These are phyloP conservation scores for Pleurotus cornucopiae DNA, from an alignment of 768 basidiomycete species.

Conservation along the genomic window DNA sequence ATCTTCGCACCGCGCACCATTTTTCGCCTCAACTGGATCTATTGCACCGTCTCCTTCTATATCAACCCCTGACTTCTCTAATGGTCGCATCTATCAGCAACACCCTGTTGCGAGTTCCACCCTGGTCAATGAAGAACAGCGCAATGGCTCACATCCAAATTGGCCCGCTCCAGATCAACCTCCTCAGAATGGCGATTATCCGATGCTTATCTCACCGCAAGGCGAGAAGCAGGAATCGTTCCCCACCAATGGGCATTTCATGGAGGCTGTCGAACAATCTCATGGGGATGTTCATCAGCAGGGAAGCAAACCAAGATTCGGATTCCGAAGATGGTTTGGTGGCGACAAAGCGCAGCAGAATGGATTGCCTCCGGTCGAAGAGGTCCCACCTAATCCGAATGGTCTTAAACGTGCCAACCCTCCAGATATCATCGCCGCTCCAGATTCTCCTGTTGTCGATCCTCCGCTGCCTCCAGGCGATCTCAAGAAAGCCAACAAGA, in stretches of 20 bases:
- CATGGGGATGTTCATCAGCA: conserved; percentile 29
- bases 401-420: conserved; percentile 75
- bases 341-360: conserved; percentile 65
- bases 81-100: conserved; percentile 29
- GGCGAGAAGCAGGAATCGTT: conserved; percentile 34
- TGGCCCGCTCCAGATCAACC: conserved; percentile 20
- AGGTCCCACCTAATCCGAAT: conserved; percentile 53
- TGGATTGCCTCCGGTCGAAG: conserved; percentile 67
- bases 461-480: conserved; percentile 41
- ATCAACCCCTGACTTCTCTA: conserved; percentile 16
- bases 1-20: conserved; percentile 50
- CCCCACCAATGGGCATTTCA: conserved; percentile 46
- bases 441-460: conserved; percentile 47
- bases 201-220: conserved; percentile 60
- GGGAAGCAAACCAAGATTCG: conserved; percentile 56
- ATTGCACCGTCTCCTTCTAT: conserved; percentile 11
- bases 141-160: conserved; percentile 19
- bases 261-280: conserved; percentile 1
- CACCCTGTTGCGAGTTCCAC: conserved; percentile 23
- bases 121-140: conserved; percentile 21
- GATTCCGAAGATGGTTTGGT: conserved; percentile 63
- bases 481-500: conserved; percentile 70
- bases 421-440: conserved; percentile 68
- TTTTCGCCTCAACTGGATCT: conserved; percentile 30
- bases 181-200: conserved; percentile 28